A percentile compares a stretch with the other conserved stretches of the same genome.
phyloP scores from a whole-genome alignment of 352 stramenopile species.

The Elongisporangium anandrum region DNA sequence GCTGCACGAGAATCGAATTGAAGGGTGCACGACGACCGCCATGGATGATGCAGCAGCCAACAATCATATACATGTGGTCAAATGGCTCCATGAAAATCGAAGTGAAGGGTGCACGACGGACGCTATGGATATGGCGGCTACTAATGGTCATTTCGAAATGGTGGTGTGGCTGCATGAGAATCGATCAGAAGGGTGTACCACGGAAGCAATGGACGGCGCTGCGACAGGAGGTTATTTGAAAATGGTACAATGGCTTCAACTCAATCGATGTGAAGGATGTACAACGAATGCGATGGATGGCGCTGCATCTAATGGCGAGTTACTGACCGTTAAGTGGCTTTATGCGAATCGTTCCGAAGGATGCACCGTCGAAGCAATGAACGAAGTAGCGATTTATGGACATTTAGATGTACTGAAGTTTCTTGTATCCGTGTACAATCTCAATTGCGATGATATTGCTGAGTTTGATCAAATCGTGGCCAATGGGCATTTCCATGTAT shows the following conservation, averaged over 20 bases:
- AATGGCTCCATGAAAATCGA: constrained; percentile 28
- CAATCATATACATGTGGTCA: constrained; percentile 22
- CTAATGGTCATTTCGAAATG: constrained; percentile 29
- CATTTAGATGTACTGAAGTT: too few relatives aligned
- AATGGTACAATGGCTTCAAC: constrained; percentile 28
- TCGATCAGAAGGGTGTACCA: constrained; percentile 19
- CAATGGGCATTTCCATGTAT: too few relatives aligned
- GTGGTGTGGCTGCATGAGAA: constrained; percentile 30
- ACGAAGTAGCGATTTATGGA: constrained; percentile 14
- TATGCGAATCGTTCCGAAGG: constrained; percentile 17
- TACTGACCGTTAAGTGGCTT: constrained; percentile 25
- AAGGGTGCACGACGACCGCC: constrained; percentile 22
- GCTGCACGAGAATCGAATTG: constrained; percentile 20
- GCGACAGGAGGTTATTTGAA: constrained; percentile 19
- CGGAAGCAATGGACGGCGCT: constrained; percentile 30
- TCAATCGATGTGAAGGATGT: constrained; percentile 22
- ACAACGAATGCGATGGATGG: constrained; percentile 31
- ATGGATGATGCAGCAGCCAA: constrained; percentile 25
- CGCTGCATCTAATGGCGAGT: constrained; percentile 19
- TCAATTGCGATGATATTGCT: too few relatives aligned
- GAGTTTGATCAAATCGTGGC: too few relatives aligned
- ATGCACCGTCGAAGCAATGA: constrained; percentile 21
- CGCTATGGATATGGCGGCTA: constrained; percentile 28
- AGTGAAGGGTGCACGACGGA: constrained; percentile 24
- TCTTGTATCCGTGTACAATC: too few relatives aligned